Percentiles rank a stretch among this genome's conserved stretches.
These are phyloP conservation scores for Linum trigynum DNA, from an alignment of 345 rosid species.

Conservation along the genomic window DNA sequence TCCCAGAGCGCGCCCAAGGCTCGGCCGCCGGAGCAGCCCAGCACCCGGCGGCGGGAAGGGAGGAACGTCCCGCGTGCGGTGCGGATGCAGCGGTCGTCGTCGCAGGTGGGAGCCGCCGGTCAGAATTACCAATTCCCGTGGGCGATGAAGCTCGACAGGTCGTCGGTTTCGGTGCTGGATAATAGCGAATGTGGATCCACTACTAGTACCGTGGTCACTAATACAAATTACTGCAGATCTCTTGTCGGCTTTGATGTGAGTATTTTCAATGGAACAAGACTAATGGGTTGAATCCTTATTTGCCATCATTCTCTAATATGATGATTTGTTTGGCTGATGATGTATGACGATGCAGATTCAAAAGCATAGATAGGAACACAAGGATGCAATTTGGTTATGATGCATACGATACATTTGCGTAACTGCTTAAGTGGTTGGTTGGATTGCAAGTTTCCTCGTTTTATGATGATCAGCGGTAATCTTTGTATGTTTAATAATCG, in stretches of 20 bases:
- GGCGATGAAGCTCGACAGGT: slow-evolving; percentile 73
- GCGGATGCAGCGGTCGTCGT: slow-evolving; percentile 88
- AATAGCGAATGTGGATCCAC: slow-evolving; percentile 74
- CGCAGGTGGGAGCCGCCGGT: slow-evolving; percentile 50
- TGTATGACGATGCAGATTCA: neutral
- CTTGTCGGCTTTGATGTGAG: slow-evolving; percentile 26
- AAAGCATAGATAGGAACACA: neutral
- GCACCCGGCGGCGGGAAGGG: slow-evolving; percentile 43
- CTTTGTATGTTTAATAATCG: too few relatives aligned
- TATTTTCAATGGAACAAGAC: neutral
- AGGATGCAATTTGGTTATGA: too few relatives aligned
- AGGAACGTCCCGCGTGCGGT: slow-evolving; percentile 59
- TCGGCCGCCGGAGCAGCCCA: slow-evolving; percentile 31
- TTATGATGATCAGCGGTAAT: too few relatives aligned
- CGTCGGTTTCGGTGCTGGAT: slow-evolving; percentile 55
- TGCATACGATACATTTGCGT: too few relatives aligned
- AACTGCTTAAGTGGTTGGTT: too few relatives aligned
- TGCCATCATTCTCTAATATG: neutral
- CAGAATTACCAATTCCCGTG: slow-evolving; percentile 59
- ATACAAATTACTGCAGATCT: slow-evolving; percentile 58
- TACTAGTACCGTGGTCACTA: slow-evolving; percentile 64
- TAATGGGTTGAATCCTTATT: neutral
- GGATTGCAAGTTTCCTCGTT: too few relatives aligned
- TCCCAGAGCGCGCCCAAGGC: slow-evolving; percentile 72
- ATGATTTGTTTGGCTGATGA: neutral